Percentiles rank a stretch among this genome's conserved stretches.
Conservation (phyloP, 176 grass and related monocot species). For the Ampelocalamus luodianensis region DNA sequence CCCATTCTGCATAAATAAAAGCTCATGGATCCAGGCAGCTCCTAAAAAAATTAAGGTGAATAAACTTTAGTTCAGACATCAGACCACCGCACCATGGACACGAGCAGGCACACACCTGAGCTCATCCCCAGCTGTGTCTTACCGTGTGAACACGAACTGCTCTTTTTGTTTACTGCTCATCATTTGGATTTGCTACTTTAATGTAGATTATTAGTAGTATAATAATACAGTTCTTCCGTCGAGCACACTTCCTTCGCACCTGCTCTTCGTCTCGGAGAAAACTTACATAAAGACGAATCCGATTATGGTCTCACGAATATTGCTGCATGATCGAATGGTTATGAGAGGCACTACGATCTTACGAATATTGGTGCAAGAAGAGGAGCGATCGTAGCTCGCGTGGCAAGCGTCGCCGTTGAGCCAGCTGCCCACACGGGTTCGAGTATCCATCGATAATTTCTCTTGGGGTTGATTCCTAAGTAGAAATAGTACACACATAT, state of each 20-base stretch:
- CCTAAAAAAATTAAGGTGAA: neutral
- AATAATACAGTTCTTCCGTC: neutral
- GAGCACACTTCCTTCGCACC: neutral
- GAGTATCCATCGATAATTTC: no score
- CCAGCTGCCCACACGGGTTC: no score
- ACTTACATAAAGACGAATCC: neutral
- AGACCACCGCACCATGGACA: neutral
- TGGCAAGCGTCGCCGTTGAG: no score
- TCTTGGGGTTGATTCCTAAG: no score
- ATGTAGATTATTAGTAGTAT: neutral
- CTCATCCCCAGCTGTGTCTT: slow-evolving; percentile 34
- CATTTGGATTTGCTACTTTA: slow-evolving; percentile 35
- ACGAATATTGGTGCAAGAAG: neutral
- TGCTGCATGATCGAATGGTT: neutral
- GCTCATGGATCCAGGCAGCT: neutral
- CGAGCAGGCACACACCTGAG: slow-evolving; percentile 39
- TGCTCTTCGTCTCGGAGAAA: neutral
- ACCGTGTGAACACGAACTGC: neutral
- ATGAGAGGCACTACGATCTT: neutral
- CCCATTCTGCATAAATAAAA: neutral
- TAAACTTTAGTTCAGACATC: neutral
- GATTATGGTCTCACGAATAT: neutral
- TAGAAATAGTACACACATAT: no score
- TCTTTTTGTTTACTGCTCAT: neutral
- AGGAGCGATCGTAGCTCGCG: no score